phyloP scores from a whole-genome alignment of 345 rosid species.

The Eucalyptus guilfoylei region DNA sequence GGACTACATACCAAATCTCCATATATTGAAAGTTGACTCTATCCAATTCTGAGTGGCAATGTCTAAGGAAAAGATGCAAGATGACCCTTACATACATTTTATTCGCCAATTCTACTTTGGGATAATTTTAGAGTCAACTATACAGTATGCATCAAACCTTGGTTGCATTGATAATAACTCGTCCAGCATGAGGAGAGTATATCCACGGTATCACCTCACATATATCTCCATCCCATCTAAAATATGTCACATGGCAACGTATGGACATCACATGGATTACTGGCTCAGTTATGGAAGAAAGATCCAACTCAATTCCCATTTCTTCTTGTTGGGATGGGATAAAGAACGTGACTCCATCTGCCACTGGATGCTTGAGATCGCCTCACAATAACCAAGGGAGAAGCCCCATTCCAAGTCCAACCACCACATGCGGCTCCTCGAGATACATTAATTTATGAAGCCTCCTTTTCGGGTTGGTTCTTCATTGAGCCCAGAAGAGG shows the following conservation, averaged over 20 bases:
- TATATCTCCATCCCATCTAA: not conserved
- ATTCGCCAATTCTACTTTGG: not conserved
- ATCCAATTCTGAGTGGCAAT: not conserved
- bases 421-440: not conserved
- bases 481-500: not conserved
- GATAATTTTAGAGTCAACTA: not conserved
- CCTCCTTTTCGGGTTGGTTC: not conserved
- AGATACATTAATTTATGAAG: not conserved
- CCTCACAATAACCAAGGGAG: not conserved
- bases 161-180: not conserved
- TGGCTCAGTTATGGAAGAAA: not conserved
- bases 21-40: not conserved
- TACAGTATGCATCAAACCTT: not conserved
- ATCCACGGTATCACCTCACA: not conserved
- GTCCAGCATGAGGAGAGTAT: not conserved
- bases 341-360: not conserved
- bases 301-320: not conserved
- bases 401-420: not conserved
- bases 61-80: not conserved
- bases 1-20: not conserved
- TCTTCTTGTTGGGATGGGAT: not conserved
- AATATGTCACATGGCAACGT: not conserved
- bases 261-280: not conserved
- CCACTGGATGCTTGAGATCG: not conserved
- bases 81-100: not conserved